Evolutionary conservation across 1,139 yeast species (phyloP), one percentile per base, ranked within the genome.

Genomic region (Debaryomycetaceae sp.): DNA sequence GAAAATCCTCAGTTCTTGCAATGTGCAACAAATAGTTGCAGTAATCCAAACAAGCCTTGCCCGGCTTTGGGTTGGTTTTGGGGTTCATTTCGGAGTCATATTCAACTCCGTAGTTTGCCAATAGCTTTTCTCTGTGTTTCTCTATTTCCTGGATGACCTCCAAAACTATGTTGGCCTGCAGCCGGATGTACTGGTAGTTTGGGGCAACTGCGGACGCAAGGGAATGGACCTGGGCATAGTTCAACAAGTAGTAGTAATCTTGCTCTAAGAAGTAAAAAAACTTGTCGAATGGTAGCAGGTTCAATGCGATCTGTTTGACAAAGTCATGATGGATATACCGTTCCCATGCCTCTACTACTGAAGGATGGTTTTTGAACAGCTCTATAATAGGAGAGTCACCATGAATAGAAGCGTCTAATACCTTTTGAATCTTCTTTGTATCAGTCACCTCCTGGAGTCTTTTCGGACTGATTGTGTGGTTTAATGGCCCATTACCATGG

Each of bases 401-500:
- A 5, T 4, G 17, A 6, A 27, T 29, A 3, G n/a, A 14, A 8
- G 17, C 36, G 14, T 40, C 41, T 4, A 42, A 24, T 2, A 40
- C 17, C 6, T 9, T n/a, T 31, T 47, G 49, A 5, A 51, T 24
- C 8, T 11, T 11, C 4, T 27, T 11, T 2, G 46, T 49, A 3
- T 39, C 43, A 11, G 48, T 61, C 5, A 23, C 38, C 9, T 23
- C n/a, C 11, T 27, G 31, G 31, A 8, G 4, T 11, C 3, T 7
- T 27, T 8, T 27, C 37, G 62, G 69, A 23, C 35, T 49, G 29
- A 58, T 63, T 11, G 63, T 49, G 49, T 86, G 95, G 59, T 85
- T 84, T 47, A 88, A 69, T 1, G 96, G 96, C 0, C 96, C 95
- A 58, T 81, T 62, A 0, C 86, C 87, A 36, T 69, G 65, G 1